Percentiles rank a stretch among this genome's conserved stretches.
phyloP scores from a whole-genome alignment of 1,284 basidiomycete species.

The Cryptococcus wingfieldii region DNA sequence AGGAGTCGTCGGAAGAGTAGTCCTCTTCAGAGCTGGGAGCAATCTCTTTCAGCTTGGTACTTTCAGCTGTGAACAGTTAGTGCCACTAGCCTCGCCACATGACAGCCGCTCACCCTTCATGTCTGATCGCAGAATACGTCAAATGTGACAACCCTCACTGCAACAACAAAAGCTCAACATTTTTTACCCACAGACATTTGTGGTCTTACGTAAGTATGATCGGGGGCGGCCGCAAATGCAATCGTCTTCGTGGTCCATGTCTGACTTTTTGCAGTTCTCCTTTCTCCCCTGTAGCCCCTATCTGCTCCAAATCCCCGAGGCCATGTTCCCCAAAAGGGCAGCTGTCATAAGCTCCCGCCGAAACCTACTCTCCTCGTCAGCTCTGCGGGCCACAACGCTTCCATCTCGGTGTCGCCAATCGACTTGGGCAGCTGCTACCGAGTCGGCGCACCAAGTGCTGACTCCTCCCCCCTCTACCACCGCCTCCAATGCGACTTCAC shows the following conservation, averaged over 20 bases:
- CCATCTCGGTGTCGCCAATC: constrained; percentile 11
- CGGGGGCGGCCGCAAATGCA: no score
- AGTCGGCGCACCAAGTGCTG: constrained; percentile 40
- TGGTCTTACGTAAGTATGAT: no score
- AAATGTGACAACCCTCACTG: neutral
- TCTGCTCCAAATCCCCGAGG: no score
- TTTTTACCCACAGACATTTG: no score
- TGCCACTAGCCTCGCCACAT: neutral
- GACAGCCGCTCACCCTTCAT: constrained; percentile 2
- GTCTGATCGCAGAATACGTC: constrained; percentile 10
- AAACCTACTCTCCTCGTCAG: constrained; percentile 4
- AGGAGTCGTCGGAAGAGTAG: constrained; percentile 20
- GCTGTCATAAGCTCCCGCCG: neutral
- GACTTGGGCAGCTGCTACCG: constrained; percentile 45
- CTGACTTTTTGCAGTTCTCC: no score
- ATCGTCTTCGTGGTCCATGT: no score
- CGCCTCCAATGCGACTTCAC: constrained; percentile 7
- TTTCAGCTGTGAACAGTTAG: neutral
- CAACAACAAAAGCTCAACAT: no score
- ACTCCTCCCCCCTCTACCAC: constrained; percentile 21
- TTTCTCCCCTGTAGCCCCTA: no score
- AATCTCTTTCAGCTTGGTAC: neutral
- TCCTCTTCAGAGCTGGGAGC: neutral
- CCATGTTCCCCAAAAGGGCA: no score
- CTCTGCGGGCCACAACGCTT: neutral